A percentile compares a stretch with the other conserved stretches of the same genome.
These are phyloP conservation scores for Chondrostereum purpureum DNA, from an alignment of 1,284 basidiomycete genomes.

Conservation along the genomic window DNA sequence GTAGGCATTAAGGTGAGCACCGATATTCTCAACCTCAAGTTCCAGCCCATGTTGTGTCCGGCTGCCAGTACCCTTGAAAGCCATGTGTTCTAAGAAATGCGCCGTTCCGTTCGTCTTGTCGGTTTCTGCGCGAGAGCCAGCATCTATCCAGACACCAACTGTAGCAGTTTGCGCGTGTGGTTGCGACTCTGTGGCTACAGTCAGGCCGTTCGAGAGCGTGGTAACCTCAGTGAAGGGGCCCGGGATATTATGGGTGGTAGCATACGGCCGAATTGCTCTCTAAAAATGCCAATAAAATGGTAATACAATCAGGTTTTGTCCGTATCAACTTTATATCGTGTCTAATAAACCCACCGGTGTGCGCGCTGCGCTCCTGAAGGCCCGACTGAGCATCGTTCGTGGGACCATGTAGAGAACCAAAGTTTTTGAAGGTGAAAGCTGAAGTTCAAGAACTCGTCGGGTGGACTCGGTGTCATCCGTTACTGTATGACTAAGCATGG, in stretches of 20 bases:
- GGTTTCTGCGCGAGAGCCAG: slow-evolving; percentile 94
- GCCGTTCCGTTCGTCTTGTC: slow-evolving; percentile 93
- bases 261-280: slow-evolving; percentile 46
- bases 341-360: slow-evolving; percentile 52
- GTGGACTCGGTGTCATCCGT: slow-evolving; percentile 1
- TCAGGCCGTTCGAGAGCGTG: slow-evolving; percentile 86
- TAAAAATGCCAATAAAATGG: slow-evolving; percentile 20
- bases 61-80: slow-evolving; percentile 89
- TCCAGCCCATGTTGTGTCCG: slow-evolving; percentile 91
- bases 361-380: slow-evolving; percentile 51
- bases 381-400: slow-evolving; percentile 60
- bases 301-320: slow-evolving; percentile 8
- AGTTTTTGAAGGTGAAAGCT: slow-evolving; percentile 2
- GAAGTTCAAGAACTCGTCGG: too few species aligned
- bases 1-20: slow-evolving; percentile 97
- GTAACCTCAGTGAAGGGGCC: slow-evolving; percentile 82
- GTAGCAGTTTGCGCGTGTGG: slow-evolving; percentile 96
- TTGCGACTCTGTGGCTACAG: slow-evolving; percentile 89
- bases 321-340: slow-evolving; percentile 8
- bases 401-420: slow-evolving; percentile 45
- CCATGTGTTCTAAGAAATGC: slow-evolving; percentile 99
- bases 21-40: slow-evolving; percentile 97
- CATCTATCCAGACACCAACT: slow-evolving; percentile 98
- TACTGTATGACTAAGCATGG: not conserved
- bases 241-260: slow-evolving; percentile 61